Evolutionary conservation across 306 rosid species (phyloP).

Genomic region (Malus sylvestris): DNA sequence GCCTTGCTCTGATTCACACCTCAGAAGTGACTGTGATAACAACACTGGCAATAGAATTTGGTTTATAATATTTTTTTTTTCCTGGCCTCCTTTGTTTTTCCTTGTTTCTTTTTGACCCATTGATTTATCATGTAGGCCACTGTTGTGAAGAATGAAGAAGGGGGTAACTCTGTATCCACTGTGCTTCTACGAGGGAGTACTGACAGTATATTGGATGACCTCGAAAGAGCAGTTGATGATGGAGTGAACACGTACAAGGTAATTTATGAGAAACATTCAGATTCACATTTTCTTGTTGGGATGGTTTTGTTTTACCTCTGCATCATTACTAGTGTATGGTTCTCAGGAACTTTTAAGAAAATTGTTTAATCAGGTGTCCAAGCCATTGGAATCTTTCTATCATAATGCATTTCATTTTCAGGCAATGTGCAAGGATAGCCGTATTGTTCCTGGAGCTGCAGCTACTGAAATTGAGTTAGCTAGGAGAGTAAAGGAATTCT

Average conservation of each 20-base stretch:
- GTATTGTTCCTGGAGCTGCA: slow-evolving; percentile 84
- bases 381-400: slow-evolving; percentile 5
- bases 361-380: neutral
- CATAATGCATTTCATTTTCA: slow-evolving; percentile 23
- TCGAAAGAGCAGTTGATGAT: slow-evolving; percentile 92
- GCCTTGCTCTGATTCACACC: no score
- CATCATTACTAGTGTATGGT: neutral
- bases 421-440: slow-evolving; percentile 97
- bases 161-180: slow-evolving; percentile 78
- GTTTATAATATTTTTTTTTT: neutral
- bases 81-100: neutral
- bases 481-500: slow-evolving; percentile 74
- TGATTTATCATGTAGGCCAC: slow-evolving; percentile 44
- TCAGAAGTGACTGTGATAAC: neutral
- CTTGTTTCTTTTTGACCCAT: neutral
- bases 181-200: slow-evolving; percentile 78
- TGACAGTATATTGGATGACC: slow-evolving; percentile 82
- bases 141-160: slow-evolving; percentile 73
- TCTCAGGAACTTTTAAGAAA: slow-evolving; percentile 1
- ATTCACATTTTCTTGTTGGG: slow-evolving; percentile 2
- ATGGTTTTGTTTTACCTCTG: neutral
- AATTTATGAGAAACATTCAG: neutral
- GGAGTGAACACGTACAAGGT: slow-evolving; percentile 93
- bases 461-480: slow-evolving; percentile 96
- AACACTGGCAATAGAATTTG: neutral